Conservation (phyloP, 345 rosid species). For the Eucalyptus curtisii region DNA sequence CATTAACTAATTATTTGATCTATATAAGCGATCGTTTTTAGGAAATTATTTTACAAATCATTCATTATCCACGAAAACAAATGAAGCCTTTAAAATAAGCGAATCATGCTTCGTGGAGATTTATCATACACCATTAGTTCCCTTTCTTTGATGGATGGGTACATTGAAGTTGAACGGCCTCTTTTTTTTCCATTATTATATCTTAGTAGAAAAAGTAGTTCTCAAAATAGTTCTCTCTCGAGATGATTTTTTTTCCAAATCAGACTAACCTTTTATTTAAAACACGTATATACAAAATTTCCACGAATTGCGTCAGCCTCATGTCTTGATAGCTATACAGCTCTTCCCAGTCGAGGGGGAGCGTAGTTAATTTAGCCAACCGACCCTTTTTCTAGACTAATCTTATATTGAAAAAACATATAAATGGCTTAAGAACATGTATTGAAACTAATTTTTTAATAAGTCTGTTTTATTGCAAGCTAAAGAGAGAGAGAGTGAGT, state of each 20-base stretch:
- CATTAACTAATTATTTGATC: fast-evolving
- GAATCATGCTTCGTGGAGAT: neutral
- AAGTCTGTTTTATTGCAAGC: neutral
- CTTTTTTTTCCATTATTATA: neutral
- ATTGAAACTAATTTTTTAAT: neutral
- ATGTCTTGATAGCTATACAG: no score
- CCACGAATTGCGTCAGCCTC: fast-evolving
- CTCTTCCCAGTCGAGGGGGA: no score
- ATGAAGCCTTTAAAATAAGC: neutral
- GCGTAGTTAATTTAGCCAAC: no score
- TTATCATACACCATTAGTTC: neutral
- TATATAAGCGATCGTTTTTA: fast-evolving
- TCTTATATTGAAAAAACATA: neutral
- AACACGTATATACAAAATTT: neutral
- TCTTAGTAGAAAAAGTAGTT: neutral
- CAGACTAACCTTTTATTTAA: neutral
- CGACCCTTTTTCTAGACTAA: no score
- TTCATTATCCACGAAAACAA: neutral
- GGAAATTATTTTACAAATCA: neutral
- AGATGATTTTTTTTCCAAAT: neutral
- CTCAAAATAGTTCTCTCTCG: neutral
- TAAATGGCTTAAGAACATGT: no score
- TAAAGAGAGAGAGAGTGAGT: no score
- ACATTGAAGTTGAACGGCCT: neutral
- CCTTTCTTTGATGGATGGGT: neutral